These are phyloP conservation scores for Millerago galiae DNA, from an alignment of 805 yeast genomes.

Conservation along the genomic window DNA sequence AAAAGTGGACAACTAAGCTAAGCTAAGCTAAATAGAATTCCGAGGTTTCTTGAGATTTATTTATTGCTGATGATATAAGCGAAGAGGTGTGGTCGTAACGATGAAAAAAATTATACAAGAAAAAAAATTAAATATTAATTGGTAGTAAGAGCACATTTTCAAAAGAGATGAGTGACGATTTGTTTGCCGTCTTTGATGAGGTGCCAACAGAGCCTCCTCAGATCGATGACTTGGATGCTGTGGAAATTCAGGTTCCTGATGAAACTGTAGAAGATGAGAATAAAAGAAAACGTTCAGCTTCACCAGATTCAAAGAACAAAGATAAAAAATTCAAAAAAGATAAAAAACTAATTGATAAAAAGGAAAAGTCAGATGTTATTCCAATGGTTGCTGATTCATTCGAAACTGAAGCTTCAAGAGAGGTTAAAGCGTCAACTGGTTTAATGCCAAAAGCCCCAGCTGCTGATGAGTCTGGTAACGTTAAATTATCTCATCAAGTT, in stretches of 20 bases:
- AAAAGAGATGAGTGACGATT: constrained; percentile 39
- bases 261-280: constrained; percentile 11
- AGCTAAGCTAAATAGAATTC: too few relatives aligned
- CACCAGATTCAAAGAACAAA: constrained; percentile 9
- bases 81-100: constrained; percentile 9
- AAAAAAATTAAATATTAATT: not conserved
- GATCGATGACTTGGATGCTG: constrained; percentile 7
- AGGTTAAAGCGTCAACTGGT: constrained; percentile 78
- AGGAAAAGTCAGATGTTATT: constrained; percentile 40
- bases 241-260: constrained; percentile 3
- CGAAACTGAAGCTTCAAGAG: constrained; percentile 85
- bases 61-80: constrained; percentile 1
- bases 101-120: not conserved
- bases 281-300: constrained; percentile 21
- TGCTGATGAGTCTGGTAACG: constrained; percentile 31
- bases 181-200: constrained; percentile 59
- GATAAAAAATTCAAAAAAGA: constrained; percentile 22
- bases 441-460: constrained; percentile 40
- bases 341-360: constrained; percentile 28
- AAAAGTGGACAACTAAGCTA: not conserved
- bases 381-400: constrained; percentile 83
- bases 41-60: too few relatives aligned
- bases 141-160: not conserved
- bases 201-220: constrained; percentile 33
- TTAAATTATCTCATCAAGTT: constrained; percentile 84